phyloP scores from a whole-genome alignment of 1,284 basidiomycete species.

The Pisolithus thermaeus region DNA sequence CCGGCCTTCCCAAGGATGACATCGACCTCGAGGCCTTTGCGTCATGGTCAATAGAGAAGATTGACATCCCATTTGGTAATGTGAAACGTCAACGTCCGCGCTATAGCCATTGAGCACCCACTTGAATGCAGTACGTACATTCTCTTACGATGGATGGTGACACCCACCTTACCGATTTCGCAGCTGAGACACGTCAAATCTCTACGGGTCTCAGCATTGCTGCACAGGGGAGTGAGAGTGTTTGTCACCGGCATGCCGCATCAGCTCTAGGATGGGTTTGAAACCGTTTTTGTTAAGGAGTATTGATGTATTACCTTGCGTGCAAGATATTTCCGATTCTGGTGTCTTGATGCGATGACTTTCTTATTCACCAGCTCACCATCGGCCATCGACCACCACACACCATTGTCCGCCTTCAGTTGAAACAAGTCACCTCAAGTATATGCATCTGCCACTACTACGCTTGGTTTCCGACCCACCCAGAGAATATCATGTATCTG shows the following conservation, averaged over 20 bases:
- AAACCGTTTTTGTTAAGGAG: conserved; percentile 81
- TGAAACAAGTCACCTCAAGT: no score
- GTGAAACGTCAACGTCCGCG: conserved; percentile 85
- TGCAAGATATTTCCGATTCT: neutral
- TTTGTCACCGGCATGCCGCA: conserved; percentile 93
- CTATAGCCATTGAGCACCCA: conserved; percentile 85
- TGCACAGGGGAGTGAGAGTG: conserved; percentile 68
- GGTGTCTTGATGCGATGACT: no score
- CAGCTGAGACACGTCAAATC: conserved; percentile 84
- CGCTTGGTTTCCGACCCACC: no score
- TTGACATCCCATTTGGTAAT: conserved; percentile 74
- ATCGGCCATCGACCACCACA: no score
- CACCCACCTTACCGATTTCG: conserved; percentile 9
- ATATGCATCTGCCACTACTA: no score
- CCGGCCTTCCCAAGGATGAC: conserved; percentile 63
- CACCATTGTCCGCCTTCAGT: no score
- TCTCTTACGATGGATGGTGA: neutral
- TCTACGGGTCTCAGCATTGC: conserved; percentile 82
- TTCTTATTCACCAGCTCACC: no score
- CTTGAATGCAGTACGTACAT: conserved; percentile 66
- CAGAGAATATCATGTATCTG: no score
- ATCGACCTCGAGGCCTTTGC: conserved; percentile 95
- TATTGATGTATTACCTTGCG: conserved; percentile 38
- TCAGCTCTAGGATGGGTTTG: conserved; percentile 91
- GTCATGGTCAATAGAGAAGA: conserved; percentile 74